These are phyloP conservation scores for Thraustochytrium striatum DNA, from an alignment of 352 stramenopile genomes.

Conservation along the genomic window DNA sequence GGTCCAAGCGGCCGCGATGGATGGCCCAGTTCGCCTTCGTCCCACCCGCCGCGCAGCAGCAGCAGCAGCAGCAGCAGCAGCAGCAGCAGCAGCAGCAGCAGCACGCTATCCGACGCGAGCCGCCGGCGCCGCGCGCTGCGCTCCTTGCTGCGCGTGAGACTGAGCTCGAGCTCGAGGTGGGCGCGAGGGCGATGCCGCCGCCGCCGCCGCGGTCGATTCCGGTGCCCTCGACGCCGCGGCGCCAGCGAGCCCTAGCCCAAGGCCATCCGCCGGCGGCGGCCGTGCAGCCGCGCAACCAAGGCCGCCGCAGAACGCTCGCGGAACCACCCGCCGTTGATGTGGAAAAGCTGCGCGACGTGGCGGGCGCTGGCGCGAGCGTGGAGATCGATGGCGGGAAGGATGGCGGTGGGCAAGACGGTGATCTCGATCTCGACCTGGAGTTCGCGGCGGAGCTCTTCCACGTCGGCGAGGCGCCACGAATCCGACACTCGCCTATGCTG, in stretches of 20 bases:
- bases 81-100: not conserved
- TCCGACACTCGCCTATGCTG: not conserved
- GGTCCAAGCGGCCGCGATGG: too few species aligned
- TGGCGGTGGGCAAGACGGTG: not conserved
- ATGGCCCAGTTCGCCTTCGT: not conserved
- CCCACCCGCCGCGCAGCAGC: not conserved
- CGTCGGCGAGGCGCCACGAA: not conserved
- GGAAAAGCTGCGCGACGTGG: not conserved
- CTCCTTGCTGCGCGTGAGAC: too few species aligned
- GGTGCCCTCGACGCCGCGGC: too few species aligned
- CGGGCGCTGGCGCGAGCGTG: not conserved
- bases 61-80: not conserved
- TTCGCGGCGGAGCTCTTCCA: not conserved
- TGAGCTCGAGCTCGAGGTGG: too few species aligned
- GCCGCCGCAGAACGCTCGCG: too few species aligned
- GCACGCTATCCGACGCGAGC: not conserved
- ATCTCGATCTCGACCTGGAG: not conserved
- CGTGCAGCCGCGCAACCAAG: too few species aligned
- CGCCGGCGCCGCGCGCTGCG: not conserved
- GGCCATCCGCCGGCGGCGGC: too few species aligned
- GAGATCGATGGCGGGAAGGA: not conserved
- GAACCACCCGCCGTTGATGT: too few species aligned
- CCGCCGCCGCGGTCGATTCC: too few species aligned
- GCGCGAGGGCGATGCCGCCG: too few species aligned
- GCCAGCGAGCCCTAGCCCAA: too few species aligned